These are phyloP conservation scores for Helotiales sp. DNA, from an alignment of 2,329 filamentous ascomycete species.

Conservation along the genomic window DNA sequence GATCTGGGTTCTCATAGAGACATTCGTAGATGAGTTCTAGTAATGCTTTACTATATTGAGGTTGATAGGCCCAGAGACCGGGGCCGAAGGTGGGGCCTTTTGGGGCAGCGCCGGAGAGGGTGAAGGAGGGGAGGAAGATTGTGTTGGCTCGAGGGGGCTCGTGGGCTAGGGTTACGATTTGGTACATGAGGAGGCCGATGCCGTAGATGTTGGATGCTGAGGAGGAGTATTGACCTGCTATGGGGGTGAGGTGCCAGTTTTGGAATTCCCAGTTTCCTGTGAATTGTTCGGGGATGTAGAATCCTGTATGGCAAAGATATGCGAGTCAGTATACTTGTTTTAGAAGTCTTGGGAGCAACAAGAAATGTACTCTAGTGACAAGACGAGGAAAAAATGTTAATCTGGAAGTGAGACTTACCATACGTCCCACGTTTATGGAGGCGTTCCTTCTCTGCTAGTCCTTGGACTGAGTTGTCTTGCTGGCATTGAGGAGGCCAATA, in stretches of 20 bases:
- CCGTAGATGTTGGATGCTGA: conserved; percentile 2
- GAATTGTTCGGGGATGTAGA: conserved; percentile 8
- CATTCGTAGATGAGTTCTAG: conserved; percentile 14
- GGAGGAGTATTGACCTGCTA: conserved; percentile 10
- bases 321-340: too few relatives aligned
- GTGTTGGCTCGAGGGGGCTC: background rate
- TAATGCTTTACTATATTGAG: conserved; percentile 5
- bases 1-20: conserved; percentile 11
- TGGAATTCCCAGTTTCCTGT: conserved; percentile 8
- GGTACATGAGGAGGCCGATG: conserved; percentile 8
- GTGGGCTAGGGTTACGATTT: background rate
- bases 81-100: background rate
- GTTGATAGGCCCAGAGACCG: background rate
- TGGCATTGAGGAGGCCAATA: too few relatives aligned
- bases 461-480: background rate
- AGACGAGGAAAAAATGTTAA: background rate
- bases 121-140: conserved; percentile 1
- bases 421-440: background rate
- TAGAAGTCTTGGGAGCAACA: too few relatives aligned
- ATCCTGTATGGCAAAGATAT: background rate
- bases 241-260: background rate
- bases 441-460: background rate
- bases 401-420: background rate
- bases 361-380: too few relatives aligned
- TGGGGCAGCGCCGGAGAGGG: background rate